These are phyloP conservation scores for Gynandropsis gynandra DNA, from an alignment of 345 rosid species.

Conservation along the genomic window DNA sequence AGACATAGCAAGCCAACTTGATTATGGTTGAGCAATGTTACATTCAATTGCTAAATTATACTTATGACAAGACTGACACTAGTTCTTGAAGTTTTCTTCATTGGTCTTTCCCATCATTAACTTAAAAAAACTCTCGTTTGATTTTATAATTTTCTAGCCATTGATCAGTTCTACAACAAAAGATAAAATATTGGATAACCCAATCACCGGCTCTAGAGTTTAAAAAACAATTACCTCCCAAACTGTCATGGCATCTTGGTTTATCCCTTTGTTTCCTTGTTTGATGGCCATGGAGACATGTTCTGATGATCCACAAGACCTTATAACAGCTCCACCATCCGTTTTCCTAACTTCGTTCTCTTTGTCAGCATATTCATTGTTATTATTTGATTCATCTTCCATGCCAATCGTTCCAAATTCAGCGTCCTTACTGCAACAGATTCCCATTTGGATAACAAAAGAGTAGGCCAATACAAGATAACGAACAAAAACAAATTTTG, in stretches of 20 bases:
- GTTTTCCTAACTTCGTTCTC: constrained; percentile 19
- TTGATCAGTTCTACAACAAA: too few species aligned
- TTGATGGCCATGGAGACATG: constrained; percentile 61
- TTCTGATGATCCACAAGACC: constrained; percentile 53
- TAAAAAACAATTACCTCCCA: constrained; percentile 64
- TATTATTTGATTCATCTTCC: constrained; percentile 27
- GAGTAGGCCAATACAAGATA: neutral
- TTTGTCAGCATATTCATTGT: constrained; percentile 18
- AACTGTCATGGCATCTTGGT: constrained; percentile 87
- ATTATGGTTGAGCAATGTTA: too few species aligned
- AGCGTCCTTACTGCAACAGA: constrained; percentile 60
- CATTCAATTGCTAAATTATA: too few species aligned
- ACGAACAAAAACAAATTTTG: too few species aligned
- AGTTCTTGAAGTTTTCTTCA: too few species aligned
- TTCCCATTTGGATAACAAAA: constrained; percentile 48
- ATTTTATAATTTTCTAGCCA: too few species aligned
- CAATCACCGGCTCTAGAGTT: too few species aligned
- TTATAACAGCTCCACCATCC: constrained; percentile 44
- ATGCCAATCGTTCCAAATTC: constrained; percentile 6
- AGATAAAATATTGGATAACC: too few species aligned
- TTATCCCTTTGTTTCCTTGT: constrained; percentile 73
- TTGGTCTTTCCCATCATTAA: too few species aligned
- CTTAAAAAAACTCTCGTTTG: too few species aligned
- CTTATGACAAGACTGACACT: too few species aligned
- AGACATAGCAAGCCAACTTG: too few species aligned